Evolutionary conservation across 371 early-diverging fungal species (phyloP).

Genomic region (Rhizopus stolonifer): DNA sequence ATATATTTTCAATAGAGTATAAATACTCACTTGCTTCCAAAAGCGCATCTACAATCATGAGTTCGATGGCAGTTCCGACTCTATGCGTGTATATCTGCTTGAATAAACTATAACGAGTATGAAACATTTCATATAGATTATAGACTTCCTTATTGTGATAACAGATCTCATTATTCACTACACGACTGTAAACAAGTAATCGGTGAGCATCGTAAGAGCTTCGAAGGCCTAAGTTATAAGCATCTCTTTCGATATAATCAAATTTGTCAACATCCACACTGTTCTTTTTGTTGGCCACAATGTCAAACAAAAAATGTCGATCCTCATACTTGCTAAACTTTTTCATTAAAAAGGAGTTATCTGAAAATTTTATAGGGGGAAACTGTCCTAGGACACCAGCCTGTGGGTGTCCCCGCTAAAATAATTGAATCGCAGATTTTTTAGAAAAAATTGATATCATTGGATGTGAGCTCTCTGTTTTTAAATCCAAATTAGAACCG

Average conservation of each 20-base stretch:
- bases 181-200: constrained; percentile 79
- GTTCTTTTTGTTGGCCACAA: constrained; percentile 94
- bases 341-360: background rate
- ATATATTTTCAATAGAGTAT: background rate
- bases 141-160: constrained; percentile 82
- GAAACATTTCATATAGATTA: constrained; percentile 87
- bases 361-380: too few relatives aligned
- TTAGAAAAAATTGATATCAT: too few relatives aligned
- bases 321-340: constrained; percentile 31
- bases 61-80: constrained; percentile 76
- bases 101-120: constrained; percentile 87
- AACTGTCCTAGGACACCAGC: too few relatives aligned
- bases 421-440: too few relatives aligned
- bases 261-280: constrained; percentile 97
- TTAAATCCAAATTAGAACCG: too few relatives aligned
- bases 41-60: constrained; percentile 89
- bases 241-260: constrained; percentile 93
- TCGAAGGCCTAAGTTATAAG: constrained; percentile 81
- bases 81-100: constrained; percentile 93
- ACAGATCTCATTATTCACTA: constrained; percentile 87
- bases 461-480: too few relatives aligned
- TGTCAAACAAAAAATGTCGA: constrained; percentile 84
- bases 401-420: too few relatives aligned
- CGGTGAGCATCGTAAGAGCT: constrained; percentile 80
- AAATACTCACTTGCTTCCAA: constrained; percentile 60